Conservation (phyloP, 352 stramenopile genomes). For the Globisporangium viniferum region DNA sequence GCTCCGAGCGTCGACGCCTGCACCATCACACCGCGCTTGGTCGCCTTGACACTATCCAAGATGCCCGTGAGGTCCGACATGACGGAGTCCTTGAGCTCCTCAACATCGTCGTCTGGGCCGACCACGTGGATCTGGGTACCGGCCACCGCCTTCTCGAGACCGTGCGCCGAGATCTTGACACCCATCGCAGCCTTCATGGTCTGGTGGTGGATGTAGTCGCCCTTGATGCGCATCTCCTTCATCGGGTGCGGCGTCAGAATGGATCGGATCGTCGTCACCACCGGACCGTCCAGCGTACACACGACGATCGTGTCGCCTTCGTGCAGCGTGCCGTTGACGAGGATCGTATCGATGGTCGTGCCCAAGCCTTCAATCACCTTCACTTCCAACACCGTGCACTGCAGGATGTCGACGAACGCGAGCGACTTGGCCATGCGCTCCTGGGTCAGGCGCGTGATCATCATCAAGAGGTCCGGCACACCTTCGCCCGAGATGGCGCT, state of each 20-base stretch:
- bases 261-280: constrained; percentile 96
- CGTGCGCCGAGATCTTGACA: constrained; percentile 97
- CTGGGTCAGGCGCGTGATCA: constrained; percentile 96
- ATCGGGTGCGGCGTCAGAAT: constrained; percentile 98
- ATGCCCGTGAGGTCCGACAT: constrained; percentile 96
- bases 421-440: constrained; percentile 91
- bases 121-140: constrained; percentile 98
- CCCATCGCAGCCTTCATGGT: constrained; percentile 97
- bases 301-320: constrained; percentile 97
- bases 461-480: constrained; percentile 97
- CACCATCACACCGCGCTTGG: constrained; percentile 97
- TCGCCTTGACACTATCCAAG: constrained; percentile 94
- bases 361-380: constrained; percentile 99
- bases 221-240: constrained; percentile 96
- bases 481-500: constrained; percentile 98
- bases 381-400: constrained; percentile 98
- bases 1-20: constrained; percentile 98
- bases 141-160: constrained; percentile 97
- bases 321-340: constrained; percentile 96
- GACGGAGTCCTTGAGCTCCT: constrained; percentile 97
- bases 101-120: constrained; percentile 94
- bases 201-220: constrained; percentile 95
- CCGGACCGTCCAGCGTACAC: constrained; percentile 97
- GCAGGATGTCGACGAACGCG: constrained; percentile 88
- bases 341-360: constrained; percentile 98